Evolutionary conservation across 768 basidiomycete genomes (phyloP).

Genomic region (Tulasnella sp.): DNA sequence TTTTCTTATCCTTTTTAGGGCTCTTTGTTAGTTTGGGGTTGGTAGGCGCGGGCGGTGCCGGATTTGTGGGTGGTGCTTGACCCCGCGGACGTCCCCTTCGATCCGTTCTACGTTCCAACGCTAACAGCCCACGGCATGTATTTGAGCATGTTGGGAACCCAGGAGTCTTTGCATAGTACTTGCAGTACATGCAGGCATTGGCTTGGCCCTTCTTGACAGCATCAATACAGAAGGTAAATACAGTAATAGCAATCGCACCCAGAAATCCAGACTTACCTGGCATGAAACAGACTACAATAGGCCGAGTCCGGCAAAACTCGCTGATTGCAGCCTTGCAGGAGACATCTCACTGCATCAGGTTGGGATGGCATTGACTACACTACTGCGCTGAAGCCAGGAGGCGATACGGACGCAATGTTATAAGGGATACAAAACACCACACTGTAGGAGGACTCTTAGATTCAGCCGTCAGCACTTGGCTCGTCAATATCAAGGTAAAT

Average conservation of each 20-base stretch:
- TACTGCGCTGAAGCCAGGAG: not conserved
- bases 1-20: too few species aligned
- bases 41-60: too few species aligned
- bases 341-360: not conserved
- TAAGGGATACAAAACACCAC: not conserved
- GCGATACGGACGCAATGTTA: not conserved
- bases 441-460: not conserved
- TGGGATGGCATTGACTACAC: not conserved
- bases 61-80: too few species aligned
- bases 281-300: not conserved
- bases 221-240: not conserved
- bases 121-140: not conserved
- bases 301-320: not conserved
- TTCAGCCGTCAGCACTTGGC: not conserved
- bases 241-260: not conserved
- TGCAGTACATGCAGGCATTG: not conserved
- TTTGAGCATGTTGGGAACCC: slow-evolving; percentile 1
- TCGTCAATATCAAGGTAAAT: too few species aligned
- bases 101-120: not conserved
- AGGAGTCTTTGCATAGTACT: not conserved
- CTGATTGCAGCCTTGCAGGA: not conserved
- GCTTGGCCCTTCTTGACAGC: not conserved
- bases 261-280: not conserved
- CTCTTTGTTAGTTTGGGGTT: too few species aligned
- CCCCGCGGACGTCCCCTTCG: too few species aligned